A percentile compares a stretch with the other conserved stretches of the same genome.
These are phyloP conservation scores for Fusarium ramigenum DNA, from an alignment of 2,329 filamentous ascomycete genomes.

Conservation along the genomic window DNA sequence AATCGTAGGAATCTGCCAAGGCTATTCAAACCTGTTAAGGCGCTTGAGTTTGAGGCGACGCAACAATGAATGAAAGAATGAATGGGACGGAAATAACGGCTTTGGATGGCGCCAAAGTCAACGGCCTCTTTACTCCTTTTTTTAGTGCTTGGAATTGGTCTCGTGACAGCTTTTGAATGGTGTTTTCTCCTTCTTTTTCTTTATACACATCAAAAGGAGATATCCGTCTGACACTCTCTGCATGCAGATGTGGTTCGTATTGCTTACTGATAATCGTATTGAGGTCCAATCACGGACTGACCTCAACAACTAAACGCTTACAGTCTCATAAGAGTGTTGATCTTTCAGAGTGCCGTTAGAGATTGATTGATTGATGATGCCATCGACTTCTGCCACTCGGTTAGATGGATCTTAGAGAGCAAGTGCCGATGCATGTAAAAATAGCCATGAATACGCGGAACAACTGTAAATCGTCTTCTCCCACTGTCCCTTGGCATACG, in stretches of 20 bases:
- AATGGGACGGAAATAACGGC: conserved; percentile 7
- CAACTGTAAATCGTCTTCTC: not conserved
- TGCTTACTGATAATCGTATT: not conserved
- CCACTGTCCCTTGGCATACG: conserved; percentile 15
- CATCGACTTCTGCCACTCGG: too few species aligned
- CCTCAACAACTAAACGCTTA: not conserved
- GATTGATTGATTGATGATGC: too few species aligned
- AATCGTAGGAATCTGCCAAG: conserved; percentile 14
- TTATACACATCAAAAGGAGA: not conserved
- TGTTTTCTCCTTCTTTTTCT: not conserved
- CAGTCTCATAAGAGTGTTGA: not conserved
- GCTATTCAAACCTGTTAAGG: conserved; percentile 6
- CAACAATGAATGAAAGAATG: not conserved
- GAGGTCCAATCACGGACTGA: not conserved
- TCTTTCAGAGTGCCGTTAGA: not conserved
- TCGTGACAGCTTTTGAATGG: not conserved
- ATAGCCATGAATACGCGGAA: not conserved
- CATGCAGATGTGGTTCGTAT: not conserved
- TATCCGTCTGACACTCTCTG: not conserved
- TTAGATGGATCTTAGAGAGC: too few species aligned
- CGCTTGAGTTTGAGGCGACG: conserved; percentile 20
- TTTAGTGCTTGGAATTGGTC: not conserved
- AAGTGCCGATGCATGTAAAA: not conserved
- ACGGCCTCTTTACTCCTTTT: conserved; percentile 1
- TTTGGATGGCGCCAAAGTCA: conserved; percentile 5